Conservation (phyloP, 257 asterid genomes). For the Buddleja alternifolia region DNA sequence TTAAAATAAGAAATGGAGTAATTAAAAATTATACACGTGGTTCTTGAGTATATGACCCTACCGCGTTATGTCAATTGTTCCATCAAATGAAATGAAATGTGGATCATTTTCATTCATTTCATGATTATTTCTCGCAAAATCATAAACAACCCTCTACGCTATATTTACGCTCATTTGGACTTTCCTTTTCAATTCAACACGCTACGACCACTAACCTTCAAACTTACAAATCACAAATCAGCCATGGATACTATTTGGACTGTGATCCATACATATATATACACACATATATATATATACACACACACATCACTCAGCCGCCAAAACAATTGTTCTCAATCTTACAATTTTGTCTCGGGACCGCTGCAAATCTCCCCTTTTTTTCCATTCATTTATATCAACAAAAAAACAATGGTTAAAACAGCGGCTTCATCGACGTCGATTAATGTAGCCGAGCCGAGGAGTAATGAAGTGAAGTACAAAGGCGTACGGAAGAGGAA, state of each 20-base stretch:
- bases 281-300: too few relatives aligned
- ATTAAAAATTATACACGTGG: constrained; percentile 1
- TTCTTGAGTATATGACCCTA: constrained; percentile 18
- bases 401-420: constrained; percentile 15
- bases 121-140: not conserved
- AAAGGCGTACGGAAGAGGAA: constrained; percentile 63
- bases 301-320: constrained; percentile 26
- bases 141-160: constrained; percentile 48
- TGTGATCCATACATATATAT: constrained; percentile 26
- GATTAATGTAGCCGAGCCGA: not conserved
- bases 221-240: not conserved
- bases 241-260: constrained; percentile 31
- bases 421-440: constrained; percentile 5
- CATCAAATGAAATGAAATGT: not conserved
- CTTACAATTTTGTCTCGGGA: too few relatives aligned
- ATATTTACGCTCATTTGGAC: constrained; percentile 48
- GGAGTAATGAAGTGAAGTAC: constrained; percentile 41
- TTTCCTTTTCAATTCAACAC: constrained; percentile 51
- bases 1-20: not conserved
- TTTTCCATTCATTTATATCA: not conserved
- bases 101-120: constrained; percentile 13
- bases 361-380: not conserved
- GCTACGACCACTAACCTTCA: constrained; percentile 31
- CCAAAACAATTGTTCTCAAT: constrained; percentile 24
- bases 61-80: constrained; percentile 28